Evolutionary conservation across 345 rosid species (phyloP), one percentile per base, ranked within the genome.

Genomic region (Lepidium sativum): DNA sequence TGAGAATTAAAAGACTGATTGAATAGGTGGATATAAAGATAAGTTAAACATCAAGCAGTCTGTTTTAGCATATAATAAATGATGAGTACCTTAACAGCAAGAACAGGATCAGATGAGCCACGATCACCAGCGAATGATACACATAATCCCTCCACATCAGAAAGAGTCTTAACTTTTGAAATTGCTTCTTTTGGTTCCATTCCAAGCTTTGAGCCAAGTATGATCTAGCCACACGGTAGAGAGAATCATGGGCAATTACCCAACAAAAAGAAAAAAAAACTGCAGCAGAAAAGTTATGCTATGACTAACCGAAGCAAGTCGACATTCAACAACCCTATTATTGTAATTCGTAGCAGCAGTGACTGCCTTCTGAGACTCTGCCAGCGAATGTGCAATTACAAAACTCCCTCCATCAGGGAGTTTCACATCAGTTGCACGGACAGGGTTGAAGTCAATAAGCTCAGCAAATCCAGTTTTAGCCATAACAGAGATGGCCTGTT

Each of bases 391-490:
- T 15, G 97, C 96, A 52, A 95, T 91, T 29, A 95, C 84, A 77
- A 95, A 95, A 66, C 86, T 86, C 1, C 97, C 99, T n/a, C 96
- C 97, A 61, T 75, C 74, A 74, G 97, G 99, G 78, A 91, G 97
- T 79, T 91, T 70, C 68, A 94, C 95, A 65, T 94, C 99, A 53
- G 97, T 94, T 75, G 95, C 99, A 12, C 83, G 84, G 49, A 95
- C 82, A 60, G 99, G 99, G 59, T 95, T 95, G 80, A 95, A 95
- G 80, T 95, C 99, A 77, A 95, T 95, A 63, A 95, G 96, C 83
- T 95, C 99, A 8, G 99, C 99, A 81, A 95, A 95, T 18, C 97
- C 99, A 64, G 76, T 41, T 80, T 86, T 84, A 35, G 97, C 99
- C 99, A 88, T 95, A 31, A 95, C 80, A 34, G 97, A 95, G 78